Conservation (phyloP, 192 early-diverging fungal species). For the Entomortierella chlamydospora region DNA sequence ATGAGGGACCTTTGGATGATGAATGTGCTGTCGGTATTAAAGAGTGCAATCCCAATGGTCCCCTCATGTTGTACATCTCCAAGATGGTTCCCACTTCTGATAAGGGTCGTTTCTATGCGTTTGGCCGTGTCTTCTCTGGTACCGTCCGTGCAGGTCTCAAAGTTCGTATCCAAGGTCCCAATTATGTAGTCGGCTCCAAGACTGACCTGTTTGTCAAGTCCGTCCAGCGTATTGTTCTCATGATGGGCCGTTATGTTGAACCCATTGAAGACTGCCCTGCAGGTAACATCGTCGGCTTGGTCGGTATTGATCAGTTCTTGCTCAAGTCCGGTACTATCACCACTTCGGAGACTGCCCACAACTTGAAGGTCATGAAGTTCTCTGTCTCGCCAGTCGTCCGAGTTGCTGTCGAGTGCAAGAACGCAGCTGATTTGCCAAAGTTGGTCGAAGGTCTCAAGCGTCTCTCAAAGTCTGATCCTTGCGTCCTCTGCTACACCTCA, state of each 20-base stretch:
- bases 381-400: slow-evolving; percentile 98
- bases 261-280: slow-evolving; percentile 98
- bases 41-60: slow-evolving; percentile 91
- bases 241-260: slow-evolving; percentile 99
- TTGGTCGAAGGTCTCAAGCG: slow-evolving; percentile 99
- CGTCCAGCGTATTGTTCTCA: slow-evolving; percentile 98
- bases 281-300: slow-evolving; percentile 99
- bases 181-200: slow-evolving; percentile 92
- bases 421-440: slow-evolving; percentile 99
- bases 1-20: slow-evolving; percentile 96
- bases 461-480: slow-evolving; percentile 99
- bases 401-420: slow-evolving; percentile 97
- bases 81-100: slow-evolving; percentile 99
- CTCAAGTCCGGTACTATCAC: slow-evolving; percentile 99
- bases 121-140: slow-evolving; percentile 99
- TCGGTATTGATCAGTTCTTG: slow-evolving; percentile 99
- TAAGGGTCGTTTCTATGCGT: slow-evolving; percentile 99
- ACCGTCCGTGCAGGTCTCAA: slow-evolving; percentile 96
- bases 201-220: slow-evolving; percentile 94
- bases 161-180: slow-evolving; percentile 99
- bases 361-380: slow-evolving; percentile 99
- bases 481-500: slow-evolving; percentile 89
- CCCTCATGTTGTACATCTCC: slow-evolving; percentile 99
- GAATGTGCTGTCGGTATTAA: slow-evolving; percentile 91
- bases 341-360: slow-evolving; percentile 94